A percentile compares a stretch with the other conserved stretches of the same genome.
Evolutionary conservation across 768 basidiomycete species (phyloP).

Genomic region (Rhodocollybia butyracea): DNA sequence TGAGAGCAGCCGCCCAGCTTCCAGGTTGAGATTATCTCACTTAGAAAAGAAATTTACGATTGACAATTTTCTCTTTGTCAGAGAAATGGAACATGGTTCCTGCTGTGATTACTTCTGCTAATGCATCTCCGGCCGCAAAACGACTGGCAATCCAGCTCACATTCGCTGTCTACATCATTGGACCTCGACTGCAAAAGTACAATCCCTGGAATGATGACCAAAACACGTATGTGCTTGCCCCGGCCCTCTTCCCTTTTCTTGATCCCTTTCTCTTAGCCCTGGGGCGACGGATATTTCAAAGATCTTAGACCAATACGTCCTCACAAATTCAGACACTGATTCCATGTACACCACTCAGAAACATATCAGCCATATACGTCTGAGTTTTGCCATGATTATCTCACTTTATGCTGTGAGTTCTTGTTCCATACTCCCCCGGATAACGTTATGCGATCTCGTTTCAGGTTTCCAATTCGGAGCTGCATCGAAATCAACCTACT

Average conservation of each 20-base stretch:
- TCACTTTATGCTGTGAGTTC: slow-evolving; percentile 37
- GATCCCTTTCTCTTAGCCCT: not conserved
- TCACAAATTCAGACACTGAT: slow-evolving; percentile 10
- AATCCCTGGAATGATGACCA: slow-evolving; percentile 20
- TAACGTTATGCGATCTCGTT: not conserved
- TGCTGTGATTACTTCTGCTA: slow-evolving; percentile 40
- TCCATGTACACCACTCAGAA: slow-evolving; percentile 14
- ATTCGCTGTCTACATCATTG: slow-evolving; percentile 54
- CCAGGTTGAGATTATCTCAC: slow-evolving; percentile 40
- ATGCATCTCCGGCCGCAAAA: slow-evolving; percentile 56
- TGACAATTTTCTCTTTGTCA: slow-evolving; percentile 18
- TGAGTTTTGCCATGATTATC: slow-evolving; percentile 37
- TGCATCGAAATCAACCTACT: not conserved
- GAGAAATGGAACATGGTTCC: slow-evolving; percentile 53
- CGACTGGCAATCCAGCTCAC: slow-evolving; percentile 55
- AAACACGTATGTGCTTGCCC: not conserved
- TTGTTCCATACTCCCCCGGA: not conserved
- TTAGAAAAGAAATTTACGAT: not conserved
- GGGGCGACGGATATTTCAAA: slow-evolving; percentile 14
- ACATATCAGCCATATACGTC: slow-evolving; percentile 24
- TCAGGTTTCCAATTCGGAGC: slow-evolving; percentile 21
- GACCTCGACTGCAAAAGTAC: slow-evolving; percentile 31
- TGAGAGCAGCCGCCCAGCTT: slow-evolving; percentile 65
- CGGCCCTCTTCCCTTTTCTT: not conserved
- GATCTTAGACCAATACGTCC: slow-evolving; percentile 15